Evolutionary conservation across 768 basidiomycete genomes (phyloP).

Genomic region (Auriscalpium vulgare): DNA sequence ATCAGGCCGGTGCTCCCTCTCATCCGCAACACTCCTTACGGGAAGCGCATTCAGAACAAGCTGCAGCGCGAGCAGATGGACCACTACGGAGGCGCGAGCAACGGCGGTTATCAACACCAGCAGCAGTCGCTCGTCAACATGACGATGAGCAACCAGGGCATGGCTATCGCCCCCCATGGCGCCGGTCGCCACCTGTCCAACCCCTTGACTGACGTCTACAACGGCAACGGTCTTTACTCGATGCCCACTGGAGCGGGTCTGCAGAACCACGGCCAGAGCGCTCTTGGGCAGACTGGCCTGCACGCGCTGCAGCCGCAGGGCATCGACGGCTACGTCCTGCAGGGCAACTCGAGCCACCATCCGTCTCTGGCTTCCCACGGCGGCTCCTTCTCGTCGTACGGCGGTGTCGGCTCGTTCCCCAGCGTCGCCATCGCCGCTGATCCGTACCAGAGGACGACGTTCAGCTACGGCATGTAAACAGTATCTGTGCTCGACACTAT

Average conservation of each 20-base stretch:
- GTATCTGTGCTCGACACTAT: conserved; percentile 10
- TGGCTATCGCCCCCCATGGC: conserved; percentile 30
- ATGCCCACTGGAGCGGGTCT: conserved; percentile 45
- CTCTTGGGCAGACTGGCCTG: conserved; percentile 18
- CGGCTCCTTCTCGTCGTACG: conserved; percentile 48
- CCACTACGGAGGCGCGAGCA: conserved; percentile 34
- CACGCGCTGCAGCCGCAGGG: conserved; percentile 53
- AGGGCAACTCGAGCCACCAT: conserved; percentile 62
- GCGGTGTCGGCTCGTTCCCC: conserved; percentile 47
- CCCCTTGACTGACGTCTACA: conserved; percentile 60
- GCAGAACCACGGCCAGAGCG: conserved; percentile 51
- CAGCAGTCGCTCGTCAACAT: conserved; percentile 55
- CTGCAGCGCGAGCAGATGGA: conserved; percentile 90
- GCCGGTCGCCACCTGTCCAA: conserved; percentile 50
- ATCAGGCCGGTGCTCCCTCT: conserved; percentile 97
- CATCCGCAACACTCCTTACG: conserved; percentile 98
- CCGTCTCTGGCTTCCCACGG: conserved; percentile 53
- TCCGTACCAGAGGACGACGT: conserved; percentile 68
- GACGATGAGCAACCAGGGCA: conserved; percentile 48
- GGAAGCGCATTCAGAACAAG: conserved; percentile 98
- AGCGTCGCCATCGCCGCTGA: conserved; percentile 48
- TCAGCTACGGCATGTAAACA: conserved; percentile 73
- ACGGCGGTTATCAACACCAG: conserved; percentile 39
- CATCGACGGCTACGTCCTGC: conserved; percentile 78
- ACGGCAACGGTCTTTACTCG: conserved; percentile 51